Base-by-base conservation (phyloP, 2,329 filamentous ascomycete genomes). In the Ascomycota sp. region DNA sequence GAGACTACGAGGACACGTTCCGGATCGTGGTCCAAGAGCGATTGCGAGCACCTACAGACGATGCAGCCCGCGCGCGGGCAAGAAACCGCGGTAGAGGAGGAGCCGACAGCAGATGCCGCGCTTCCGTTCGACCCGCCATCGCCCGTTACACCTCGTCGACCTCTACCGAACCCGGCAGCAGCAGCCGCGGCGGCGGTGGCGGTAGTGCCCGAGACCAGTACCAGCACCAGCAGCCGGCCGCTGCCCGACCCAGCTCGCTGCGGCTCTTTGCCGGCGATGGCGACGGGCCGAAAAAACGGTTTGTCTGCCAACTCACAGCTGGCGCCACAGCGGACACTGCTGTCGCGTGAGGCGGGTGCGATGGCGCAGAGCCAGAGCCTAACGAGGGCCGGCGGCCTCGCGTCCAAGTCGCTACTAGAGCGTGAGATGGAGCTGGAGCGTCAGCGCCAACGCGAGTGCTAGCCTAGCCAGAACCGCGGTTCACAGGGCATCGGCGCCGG, bases 371-470 rank as follows among this genome's bases (percentile, higher is more conserved):
- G n/a, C n/a, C n/a, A n/a, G n/a, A n/a, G n/a, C n/a, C n/a, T n/a
- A n/a, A n/a, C n/a, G n/a, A n/a, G n/a, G n/a, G n/a, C n/a, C n/a
- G n/a, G n/a, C n/a, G n/a, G n/a, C n/a, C n/a, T n/a, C n/a, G n/a
- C n/a, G 1, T 63, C 63, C 38, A 78, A 75, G 54, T 77, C 72
- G 0, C 59, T 83, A 8, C 63, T 83, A 2, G 78, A 83, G 52
- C 68, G 75, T 20, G 78, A 85, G 51, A 82, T 83, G 75, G 77
- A 85, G 48, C 60, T 75, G 46, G 78, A 85, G 50, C 62, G 78
- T 7, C 69, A 81, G 53, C 61, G 77, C 10, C 78, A 85, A 52
- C 64, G 62, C 32, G 78, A 85, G 47, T 85, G 80, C 4, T 78
- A 79, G 2, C 78, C 83, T 47, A 66, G 62, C 36, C 72, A 81